Percentiles rank a stretch among this genome's conserved stretches.
Evolutionary conservation across 148 eudicot species (phyloP).

Genomic region (Drosera capensis): DNA sequence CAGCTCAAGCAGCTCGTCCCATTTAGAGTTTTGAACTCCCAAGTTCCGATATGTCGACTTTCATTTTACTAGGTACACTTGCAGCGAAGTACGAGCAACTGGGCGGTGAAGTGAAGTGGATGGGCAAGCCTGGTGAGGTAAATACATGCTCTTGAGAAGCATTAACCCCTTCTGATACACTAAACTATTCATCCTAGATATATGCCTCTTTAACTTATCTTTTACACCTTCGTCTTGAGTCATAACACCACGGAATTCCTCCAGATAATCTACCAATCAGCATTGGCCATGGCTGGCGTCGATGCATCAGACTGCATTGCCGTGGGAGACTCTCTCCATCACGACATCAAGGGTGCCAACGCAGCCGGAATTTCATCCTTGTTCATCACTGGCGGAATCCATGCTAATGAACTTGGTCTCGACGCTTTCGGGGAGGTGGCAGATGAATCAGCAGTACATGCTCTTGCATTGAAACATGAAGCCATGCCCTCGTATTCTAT

Average conservation of each 20-base stretch:
- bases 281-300: conserved; percentile 61
- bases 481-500: conserved; percentile 53
- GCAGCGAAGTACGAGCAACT: conserved; percentile 80
- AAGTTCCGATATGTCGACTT: background rate
- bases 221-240: background rate
- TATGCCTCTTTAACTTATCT: background rate
- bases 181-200: background rate
- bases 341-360: conserved; percentile 89
- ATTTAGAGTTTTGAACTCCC: background rate
- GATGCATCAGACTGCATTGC: conserved; percentile 69
- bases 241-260: background rate
- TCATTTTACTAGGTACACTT: conserved; percentile 36
- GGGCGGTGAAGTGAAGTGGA: conserved; percentile 96
- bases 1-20: background rate
- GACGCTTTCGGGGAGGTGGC: conserved; percentile 44
- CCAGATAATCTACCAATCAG: conserved; percentile 71
- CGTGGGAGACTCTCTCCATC: conserved; percentile 93
- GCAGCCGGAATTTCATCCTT: conserved; percentile 54
- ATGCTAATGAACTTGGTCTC: conserved; percentile 71
- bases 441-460: conserved; percentile 34
- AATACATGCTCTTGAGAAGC: background rate
- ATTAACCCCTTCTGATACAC: background rate
- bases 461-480: conserved; percentile 44
- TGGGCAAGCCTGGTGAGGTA: conserved; percentile 96
- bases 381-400: conserved; percentile 68